Percentiles rank a stretch among this genome's conserved stretches.
Conservation (phyloP, 2,329 filamentous ascomycete genomes). For the Metarhizium guizhouense region DNA sequence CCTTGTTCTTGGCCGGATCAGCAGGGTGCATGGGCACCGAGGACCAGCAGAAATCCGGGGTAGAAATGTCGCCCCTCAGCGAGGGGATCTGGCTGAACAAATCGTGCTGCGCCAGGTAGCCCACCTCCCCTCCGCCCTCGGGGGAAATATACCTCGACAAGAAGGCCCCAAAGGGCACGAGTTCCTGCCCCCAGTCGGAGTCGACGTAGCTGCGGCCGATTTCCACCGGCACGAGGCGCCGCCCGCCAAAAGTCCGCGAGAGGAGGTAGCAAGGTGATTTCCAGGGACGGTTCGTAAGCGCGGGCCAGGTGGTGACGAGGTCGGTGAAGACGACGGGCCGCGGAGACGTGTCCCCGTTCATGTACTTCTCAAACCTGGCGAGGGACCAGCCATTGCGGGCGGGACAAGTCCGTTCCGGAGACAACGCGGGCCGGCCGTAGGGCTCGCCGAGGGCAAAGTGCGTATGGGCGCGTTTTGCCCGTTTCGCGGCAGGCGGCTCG, state of each 20-base stretch:
- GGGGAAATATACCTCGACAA: conserved; percentile 48
- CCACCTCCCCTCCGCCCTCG: conserved; percentile 32
- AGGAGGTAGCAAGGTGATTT: conserved; percentile 64
- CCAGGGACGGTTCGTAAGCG: conserved; percentile 62
- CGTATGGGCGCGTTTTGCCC: conserved; percentile 6
- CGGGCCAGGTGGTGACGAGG: conserved; percentile 63
- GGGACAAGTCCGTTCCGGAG: conserved; percentile 15
- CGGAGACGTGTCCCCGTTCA: conserved; percentile 37
- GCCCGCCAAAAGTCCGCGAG: conserved; percentile 62
- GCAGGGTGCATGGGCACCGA: conserved; percentile 49
- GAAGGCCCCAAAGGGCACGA: conserved; percentile 68
- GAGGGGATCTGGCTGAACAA: conserved; percentile 74
- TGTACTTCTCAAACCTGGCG: conserved; percentile 51
- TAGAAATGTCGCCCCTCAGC: conserved; percentile 63
- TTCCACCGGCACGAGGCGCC: conserved; percentile 77
- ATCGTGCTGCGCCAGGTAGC: conserved; percentile 88
- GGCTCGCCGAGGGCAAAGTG: conserved; percentile 21
- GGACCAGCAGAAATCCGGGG: conserved; percentile 81
- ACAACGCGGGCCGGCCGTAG: conserved; percentile 17
- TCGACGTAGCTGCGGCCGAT: conserved; percentile 83
- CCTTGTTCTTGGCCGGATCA: conserved; percentile 24
- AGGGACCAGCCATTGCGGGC: conserved; percentile 38
- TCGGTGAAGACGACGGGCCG: conserved; percentile 62
- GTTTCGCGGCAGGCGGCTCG: conserved; percentile 13
- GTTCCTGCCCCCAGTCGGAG: conserved; percentile 70